Percentiles rank a stretch among this genome's conserved stretches.
These are phyloP conservation scores for Alternaria novae-zelandiae DNA, from an alignment of 2,329 filamentous ascomycete species.

Conservation along the genomic window DNA sequence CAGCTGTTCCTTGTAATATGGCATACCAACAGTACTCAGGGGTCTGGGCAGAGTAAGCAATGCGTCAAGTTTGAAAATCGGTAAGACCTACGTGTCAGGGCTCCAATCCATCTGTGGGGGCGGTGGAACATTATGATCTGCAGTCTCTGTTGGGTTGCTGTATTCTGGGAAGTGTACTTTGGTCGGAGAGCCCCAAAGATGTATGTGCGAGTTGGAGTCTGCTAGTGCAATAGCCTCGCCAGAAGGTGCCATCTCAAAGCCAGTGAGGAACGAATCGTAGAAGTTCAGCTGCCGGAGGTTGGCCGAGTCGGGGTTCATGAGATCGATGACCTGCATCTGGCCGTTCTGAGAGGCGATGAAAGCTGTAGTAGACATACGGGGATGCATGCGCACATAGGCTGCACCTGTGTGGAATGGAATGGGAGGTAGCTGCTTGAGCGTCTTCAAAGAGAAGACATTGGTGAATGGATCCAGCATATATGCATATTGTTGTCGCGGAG, in stretches of 20 bases:
- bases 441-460: constrained; percentile 95
- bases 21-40: constrained; percentile 85
- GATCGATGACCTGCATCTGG: constrained; percentile 93
- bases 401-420: constrained; percentile 92
- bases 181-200: constrained; percentile 85
- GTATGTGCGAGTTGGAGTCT: constrained; percentile 78
- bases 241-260: constrained; percentile 85
- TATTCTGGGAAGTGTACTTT: constrained; percentile 89
- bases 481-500: constrained; percentile 76
- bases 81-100: constrained; percentile 66
- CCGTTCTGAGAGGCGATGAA: constrained; percentile 92
- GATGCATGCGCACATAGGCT: constrained; percentile 95
- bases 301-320: constrained; percentile 90
- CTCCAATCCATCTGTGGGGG: constrained; percentile 71
- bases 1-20: constrained; percentile 87
- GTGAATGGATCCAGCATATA: constrained; percentile 91
- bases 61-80: no score
- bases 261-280: constrained; percentile 71
- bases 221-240: constrained; percentile 84
- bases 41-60: constrained; percentile 59
- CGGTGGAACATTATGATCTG: constrained; percentile 66
- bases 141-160: constrained; percentile 75
- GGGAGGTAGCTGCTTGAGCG: constrained; percentile 82
- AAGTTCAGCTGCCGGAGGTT: constrained; percentile 85
- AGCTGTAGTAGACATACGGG: constrained; percentile 91